These are phyloP conservation scores for Pseudogymnoascus sp. DNA, from an alignment of 2,329 filamentous ascomycete genomes.

Conservation along the genomic window DNA sequence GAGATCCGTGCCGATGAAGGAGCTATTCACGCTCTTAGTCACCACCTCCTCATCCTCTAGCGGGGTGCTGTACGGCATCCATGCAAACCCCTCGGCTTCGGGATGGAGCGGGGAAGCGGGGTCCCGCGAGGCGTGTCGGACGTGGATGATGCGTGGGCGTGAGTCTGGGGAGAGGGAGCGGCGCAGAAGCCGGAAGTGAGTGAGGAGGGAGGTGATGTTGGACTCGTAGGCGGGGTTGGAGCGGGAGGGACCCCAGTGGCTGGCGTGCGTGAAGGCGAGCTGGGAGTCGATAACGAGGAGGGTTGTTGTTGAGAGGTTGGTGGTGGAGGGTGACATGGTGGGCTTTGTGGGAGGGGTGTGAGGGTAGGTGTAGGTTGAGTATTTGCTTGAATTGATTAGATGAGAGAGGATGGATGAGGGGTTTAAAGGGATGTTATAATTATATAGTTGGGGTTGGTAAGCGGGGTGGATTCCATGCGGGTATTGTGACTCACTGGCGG, in stretches of 20 bases:
- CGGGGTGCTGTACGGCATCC: slow-evolving; percentile 22
- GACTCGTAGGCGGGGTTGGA: slow-evolving; percentile 38
- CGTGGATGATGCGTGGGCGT: slow-evolving; percentile 34
- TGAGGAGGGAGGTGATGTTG: slow-evolving; percentile 34
- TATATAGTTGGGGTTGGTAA: too few species aligned
- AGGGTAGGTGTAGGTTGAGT: too few species aligned
- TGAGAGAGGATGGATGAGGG: too few species aligned
- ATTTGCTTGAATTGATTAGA: too few species aligned
- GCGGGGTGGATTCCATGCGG: too few species aligned
- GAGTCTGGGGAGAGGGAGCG: slow-evolving; percentile 22
- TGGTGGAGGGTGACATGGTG: too few species aligned
- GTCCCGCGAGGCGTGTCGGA: slow-evolving; percentile 36
- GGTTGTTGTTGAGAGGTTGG: slow-evolving; percentile 28
- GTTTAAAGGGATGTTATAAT: too few species aligned
- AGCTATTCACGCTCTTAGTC: slow-evolving; percentile 38
- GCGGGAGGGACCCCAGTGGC: slow-evolving; percentile 34
- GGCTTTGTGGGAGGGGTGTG: too few species aligned
- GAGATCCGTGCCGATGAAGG: slow-evolving; percentile 38
- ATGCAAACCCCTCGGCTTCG: slow-evolving; percentile 19
- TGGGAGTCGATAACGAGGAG: slow-evolving; percentile 42
- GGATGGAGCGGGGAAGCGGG: slow-evolving; percentile 32
- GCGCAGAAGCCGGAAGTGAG: slow-evolving; percentile 32
- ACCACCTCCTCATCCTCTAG: slow-evolving; percentile 32
- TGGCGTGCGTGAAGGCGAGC: slow-evolving; percentile 33
- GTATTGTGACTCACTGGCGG: too few species aligned